Conservation (phyloP, 1,284 basidiomycete species). For the Tranzscheliella williamsii region DNA sequence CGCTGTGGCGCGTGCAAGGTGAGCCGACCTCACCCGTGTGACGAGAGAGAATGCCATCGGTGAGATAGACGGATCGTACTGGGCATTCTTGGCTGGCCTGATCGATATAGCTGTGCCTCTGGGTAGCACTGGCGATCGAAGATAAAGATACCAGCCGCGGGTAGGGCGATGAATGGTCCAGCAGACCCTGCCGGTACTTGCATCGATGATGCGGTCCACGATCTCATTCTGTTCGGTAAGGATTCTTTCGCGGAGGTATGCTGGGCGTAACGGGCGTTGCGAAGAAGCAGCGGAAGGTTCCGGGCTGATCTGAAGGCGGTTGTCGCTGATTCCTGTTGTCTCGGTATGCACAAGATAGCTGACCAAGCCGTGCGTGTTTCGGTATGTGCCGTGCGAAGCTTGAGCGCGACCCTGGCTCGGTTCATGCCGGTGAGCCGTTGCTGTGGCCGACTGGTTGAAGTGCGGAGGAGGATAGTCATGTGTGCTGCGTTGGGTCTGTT, state of each 20-base stretch:
- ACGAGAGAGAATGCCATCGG: constrained; percentile 37
- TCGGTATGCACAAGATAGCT: constrained; percentile 32
- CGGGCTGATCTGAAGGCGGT: constrained; percentile 28
- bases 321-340: constrained; percentile 16
- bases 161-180: constrained; percentile 48
- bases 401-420: too few relatives aligned
- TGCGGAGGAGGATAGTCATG: too few relatives aligned
- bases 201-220: constrained; percentile 45
- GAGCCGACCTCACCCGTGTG: too few relatives aligned
- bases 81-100: constrained; percentile 6
- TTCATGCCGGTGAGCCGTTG: too few relatives aligned
- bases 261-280: constrained; percentile 24
- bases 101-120: constrained; percentile 35
- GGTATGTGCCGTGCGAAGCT: too few relatives aligned
- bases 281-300: constrained; percentile 6
- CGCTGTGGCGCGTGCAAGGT: too few relatives aligned
- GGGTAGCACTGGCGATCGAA: constrained; percentile 43
- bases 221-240: constrained; percentile 46
- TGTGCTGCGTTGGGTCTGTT: too few relatives aligned
- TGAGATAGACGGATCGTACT: constrained; percentile 17
- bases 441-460: too few relatives aligned
- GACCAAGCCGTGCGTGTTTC: too few relatives aligned
- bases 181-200: constrained; percentile 16
- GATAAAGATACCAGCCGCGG: constrained; percentile 51
- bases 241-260: constrained; percentile 37